phyloP scores from a whole-genome alignment of 208 protist species.

The Naegleria lovaniensis region DNA sequence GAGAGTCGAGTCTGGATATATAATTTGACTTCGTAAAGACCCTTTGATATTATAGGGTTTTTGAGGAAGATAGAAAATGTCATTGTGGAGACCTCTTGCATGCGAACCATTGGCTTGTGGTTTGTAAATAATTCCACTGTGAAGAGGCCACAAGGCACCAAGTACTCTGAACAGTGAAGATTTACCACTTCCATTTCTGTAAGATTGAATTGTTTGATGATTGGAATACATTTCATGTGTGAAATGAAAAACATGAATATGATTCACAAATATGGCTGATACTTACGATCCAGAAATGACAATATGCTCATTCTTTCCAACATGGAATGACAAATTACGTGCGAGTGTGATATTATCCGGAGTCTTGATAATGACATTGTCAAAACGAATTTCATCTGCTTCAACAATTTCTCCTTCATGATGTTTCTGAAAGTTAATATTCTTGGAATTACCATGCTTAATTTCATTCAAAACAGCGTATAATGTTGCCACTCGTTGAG shows the following conservation, averaged over 20 bases:
- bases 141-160: conserved; percentile 37
- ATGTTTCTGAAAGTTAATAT: background rate
- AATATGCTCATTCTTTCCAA: background rate
- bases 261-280: no score
- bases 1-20: conserved; percentile 37
- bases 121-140: conserved; percentile 25
- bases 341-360: background rate
- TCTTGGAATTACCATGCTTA: background rate
- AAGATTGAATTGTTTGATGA: no score
- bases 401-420: background rate
- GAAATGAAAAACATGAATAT: no score
- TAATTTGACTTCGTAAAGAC: conserved; percentile 42
- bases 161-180: conserved; percentile 39
- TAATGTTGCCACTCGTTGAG: background rate
- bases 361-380: background rate
- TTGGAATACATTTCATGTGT: no score
- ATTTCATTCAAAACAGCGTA: background rate
- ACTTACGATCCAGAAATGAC: background rate
- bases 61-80: conserved; percentile 45
- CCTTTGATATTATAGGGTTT: conserved; percentile 33
- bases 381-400: background rate
- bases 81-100: background rate
- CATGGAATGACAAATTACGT: background rate
- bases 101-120: background rate
- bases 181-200: conserved; percentile 34